phyloP scores from a whole-genome alignment of 2,329 filamentous ascomycete genomes.

The Septoria petroselini region DNA sequence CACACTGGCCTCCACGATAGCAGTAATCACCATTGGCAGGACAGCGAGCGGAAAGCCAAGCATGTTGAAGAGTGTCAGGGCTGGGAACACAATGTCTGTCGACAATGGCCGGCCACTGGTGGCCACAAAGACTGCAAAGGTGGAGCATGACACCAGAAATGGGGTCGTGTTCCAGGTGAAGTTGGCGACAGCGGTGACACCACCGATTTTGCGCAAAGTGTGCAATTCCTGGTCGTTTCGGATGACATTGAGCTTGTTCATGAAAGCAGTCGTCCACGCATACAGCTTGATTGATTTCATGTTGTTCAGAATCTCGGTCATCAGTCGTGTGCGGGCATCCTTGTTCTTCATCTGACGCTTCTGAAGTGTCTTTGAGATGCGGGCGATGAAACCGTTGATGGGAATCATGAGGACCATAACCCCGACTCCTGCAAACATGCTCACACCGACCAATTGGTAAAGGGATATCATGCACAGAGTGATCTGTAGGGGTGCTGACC shows the following conservation, averaged over 20 bases:
- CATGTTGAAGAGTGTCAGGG: constrained; percentile 88
- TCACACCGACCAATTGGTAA: constrained; percentile 89
- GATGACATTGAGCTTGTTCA: constrained; percentile 94
- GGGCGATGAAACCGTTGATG: constrained; percentile 85
- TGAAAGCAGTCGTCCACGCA: constrained; percentile 94
- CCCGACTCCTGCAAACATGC: constrained; percentile 91
- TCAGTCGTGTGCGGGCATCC: constrained; percentile 84
- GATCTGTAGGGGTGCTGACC: constrained; percentile 97
- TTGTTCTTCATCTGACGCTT: constrained; percentile 99
- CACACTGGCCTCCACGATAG: constrained; percentile 93
- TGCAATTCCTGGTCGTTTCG: constrained; percentile 94
- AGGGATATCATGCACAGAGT: constrained; percentile 91
- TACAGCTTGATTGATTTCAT: constrained; percentile 99
- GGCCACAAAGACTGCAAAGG: constrained; percentile 90
- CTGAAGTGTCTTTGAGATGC: constrained; percentile 89
- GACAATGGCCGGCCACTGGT: constrained; percentile 77
- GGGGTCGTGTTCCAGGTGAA: constrained; percentile 98
- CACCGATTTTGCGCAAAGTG: constrained; percentile 93
- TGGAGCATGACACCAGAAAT: constrained; percentile 95
- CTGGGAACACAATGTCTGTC: constrained; percentile 94
- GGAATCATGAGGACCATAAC: constrained; percentile 98
- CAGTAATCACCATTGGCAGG: constrained; percentile 95
- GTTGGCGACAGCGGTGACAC: constrained; percentile 88
- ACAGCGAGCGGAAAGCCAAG: constrained; percentile 92
- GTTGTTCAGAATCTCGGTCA: constrained; percentile 97